These are phyloP conservation scores for Lentinus brumalis DNA, from an alignment of 768 basidiomycete genomes.

Conservation along the genomic window DNA sequence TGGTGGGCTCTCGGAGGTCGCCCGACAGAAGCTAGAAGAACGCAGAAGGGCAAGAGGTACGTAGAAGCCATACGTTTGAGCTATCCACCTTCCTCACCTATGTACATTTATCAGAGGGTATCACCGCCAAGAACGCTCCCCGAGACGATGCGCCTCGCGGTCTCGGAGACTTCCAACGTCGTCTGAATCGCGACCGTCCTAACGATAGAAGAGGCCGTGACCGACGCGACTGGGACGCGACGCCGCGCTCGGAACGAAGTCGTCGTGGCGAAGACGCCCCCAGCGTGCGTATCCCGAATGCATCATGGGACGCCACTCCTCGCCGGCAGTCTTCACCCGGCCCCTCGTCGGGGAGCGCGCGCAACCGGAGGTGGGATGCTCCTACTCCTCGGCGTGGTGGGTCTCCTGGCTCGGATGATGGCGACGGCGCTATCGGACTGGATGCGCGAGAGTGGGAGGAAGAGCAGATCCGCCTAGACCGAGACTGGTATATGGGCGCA, in stretches of 20 bases:
- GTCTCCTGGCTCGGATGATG: constrained; percentile 71
- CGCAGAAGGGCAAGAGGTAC: constrained; percentile 66
- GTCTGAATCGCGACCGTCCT: constrained; percentile 73
- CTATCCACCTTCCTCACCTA: background rate
- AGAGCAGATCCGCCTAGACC: constrained; percentile 87
- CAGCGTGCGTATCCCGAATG: constrained; percentile 87
- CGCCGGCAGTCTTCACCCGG: constrained; percentile 37
- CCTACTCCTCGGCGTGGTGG: constrained; percentile 77
- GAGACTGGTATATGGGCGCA: constrained; percentile 95
- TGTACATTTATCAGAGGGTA: constrained; percentile 58
- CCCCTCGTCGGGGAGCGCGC: background rate
- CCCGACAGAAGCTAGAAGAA: constrained; percentile 74
- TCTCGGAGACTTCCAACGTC: constrained; percentile 91
- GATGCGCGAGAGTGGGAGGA: constrained; percentile 96
- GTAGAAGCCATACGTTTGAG: background rate
- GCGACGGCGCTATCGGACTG: constrained; percentile 42
- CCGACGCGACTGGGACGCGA: constrained; percentile 54
- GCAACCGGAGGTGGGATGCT: constrained; percentile 71
- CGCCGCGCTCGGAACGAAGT: constrained; percentile 60
- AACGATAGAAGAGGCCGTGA: constrained; percentile 33
- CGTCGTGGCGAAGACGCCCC: constrained; percentile 60
- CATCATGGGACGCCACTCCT: constrained; percentile 95
- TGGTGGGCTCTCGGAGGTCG: constrained; percentile 81
- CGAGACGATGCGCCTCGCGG: constrained; percentile 67
- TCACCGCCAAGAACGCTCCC: constrained; percentile 58